Percentiles rank a stretch among this genome's conserved stretches.
Conservation (phyloP, 73 alveolate species). For the Paramecium sexaurelia region DNA sequence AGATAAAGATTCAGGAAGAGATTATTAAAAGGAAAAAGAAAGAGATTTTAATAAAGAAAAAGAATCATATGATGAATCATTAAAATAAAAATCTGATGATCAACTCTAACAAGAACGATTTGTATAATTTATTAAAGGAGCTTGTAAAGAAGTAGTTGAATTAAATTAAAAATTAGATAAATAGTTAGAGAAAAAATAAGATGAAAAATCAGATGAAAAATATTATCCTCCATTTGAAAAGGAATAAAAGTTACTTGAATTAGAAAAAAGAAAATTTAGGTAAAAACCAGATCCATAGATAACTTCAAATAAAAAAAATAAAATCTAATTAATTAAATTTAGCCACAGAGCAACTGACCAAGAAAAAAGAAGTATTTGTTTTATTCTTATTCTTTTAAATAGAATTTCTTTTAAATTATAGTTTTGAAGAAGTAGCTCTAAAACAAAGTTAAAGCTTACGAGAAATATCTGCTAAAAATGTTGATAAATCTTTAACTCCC, state of each 20-base stretch:
- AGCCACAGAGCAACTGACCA: background rate
- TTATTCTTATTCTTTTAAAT: background rate
- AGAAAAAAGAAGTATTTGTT: background rate
- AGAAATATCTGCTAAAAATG: background rate
- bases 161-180: background rate
- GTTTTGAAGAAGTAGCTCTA: constrained; percentile 26
- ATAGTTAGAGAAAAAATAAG: no score
- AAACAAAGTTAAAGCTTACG: background rate
- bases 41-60: background rate
- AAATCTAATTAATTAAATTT: background rate
- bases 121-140: background rate
- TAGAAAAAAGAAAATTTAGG: background rate
- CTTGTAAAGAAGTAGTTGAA: background rate
- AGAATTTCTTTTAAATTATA: background rate
- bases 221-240: constrained; percentile 33
- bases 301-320: background rate
- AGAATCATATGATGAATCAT: background rate
- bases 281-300: background rate
- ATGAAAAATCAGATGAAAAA: background rate
- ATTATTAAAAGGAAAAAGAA: background rate
- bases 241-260: background rate
- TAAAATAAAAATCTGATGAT: background rate
- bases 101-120: background rate
- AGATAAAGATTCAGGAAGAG: background rate
- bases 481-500: background rate